These are phyloP conservation scores for Candida jianshihensis DNA, from an alignment of 805 yeast species.

Conservation along the genomic window DNA sequence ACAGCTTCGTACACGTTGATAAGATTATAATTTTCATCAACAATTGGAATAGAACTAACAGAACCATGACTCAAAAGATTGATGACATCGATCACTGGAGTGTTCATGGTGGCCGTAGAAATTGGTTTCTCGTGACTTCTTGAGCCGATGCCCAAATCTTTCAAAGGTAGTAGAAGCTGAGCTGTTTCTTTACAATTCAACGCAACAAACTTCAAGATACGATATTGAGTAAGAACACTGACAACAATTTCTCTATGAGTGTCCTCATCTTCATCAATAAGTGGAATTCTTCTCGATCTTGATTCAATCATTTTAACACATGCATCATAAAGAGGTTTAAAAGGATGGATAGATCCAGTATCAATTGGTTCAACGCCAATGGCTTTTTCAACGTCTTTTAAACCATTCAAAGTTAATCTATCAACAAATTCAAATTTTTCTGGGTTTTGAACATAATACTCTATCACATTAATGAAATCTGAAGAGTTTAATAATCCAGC, in stretches of 20 bases:
- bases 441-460: constrained; percentile 84
- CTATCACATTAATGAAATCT: constrained; percentile 92
- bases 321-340: constrained; percentile 83
- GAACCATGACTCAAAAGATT: constrained; percentile 68
- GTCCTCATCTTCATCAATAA: constrained; percentile 89
- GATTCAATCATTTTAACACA: constrained; percentile 86
- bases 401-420: constrained; percentile 74
- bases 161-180: constrained; percentile 69
- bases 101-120: constrained; percentile 79
- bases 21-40: constrained; percentile 64
- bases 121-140: constrained; percentile 31
- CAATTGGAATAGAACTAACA: constrained; percentile 91
- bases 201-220: constrained; percentile 92
- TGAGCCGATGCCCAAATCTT: constrained; percentile 61
- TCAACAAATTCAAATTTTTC: constrained; percentile 86
- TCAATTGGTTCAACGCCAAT: constrained; percentile 84
- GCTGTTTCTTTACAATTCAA: constrained; percentile 93
- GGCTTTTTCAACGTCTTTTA: constrained; percentile 79
- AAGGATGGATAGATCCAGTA: constrained; percentile 84
- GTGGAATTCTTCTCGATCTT: constrained; percentile 87
- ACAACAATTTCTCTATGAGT: constrained; percentile 92
- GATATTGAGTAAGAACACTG: constrained; percentile 89
- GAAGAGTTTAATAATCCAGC: constrained; percentile 90
- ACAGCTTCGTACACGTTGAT: constrained; percentile 94
- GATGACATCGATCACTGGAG: constrained; percentile 92